Evolutionary conservation across 2,329 filamentous ascomycete genomes (phyloP), one percentile per base, ranked within the genome.

Genomic region (Chrysoporthe deuterocubensis): DNA sequence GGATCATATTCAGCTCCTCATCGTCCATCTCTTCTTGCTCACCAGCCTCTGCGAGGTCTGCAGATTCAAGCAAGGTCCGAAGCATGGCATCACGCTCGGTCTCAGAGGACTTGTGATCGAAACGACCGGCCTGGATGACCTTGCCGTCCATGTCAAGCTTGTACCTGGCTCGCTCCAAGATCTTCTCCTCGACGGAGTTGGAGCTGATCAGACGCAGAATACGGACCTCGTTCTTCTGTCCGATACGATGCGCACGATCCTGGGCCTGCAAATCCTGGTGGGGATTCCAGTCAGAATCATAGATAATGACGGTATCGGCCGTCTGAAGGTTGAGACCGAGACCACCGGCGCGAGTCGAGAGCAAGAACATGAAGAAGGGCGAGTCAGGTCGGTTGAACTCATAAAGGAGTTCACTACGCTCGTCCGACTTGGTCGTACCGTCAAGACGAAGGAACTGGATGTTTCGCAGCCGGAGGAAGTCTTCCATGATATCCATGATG

Each of bases 401-500:
- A 74, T 88, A 91, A 69, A 99, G 83, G 67, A 99, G 85, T 63
- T 97, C 94, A 1, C 94, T 97, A 72, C 96, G 93, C 80, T 99
- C 96, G 76, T 99, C 96, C 1, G 96, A 94, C 79, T 99, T 99
- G 58, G 96, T 99, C 0, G 94, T 96, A 83, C 96, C 96, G 76
- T 99, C 96, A 69, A 99, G 85, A 77, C 96, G 94, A 72, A 99
- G 85, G 77, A 97, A 99, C 75, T 92, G 86, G 73, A 97, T 85
- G 59, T 90, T 91, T 71, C 93, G 88, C 75, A 93, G 91, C 3
- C 95, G 91, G 71, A 99, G 81, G 78, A 97, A 99, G 78, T 99
- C 96, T 75, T 99, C 96, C 96, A 99, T 98, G 76, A 99, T 99
- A 81, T 99, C 97, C 96, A 99, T 99, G 77, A 99, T 99, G 70